phyloP scores from a whole-genome alignment of 2,329 filamentous ascomycete species.

The Camptophora hylomeconis region DNA sequence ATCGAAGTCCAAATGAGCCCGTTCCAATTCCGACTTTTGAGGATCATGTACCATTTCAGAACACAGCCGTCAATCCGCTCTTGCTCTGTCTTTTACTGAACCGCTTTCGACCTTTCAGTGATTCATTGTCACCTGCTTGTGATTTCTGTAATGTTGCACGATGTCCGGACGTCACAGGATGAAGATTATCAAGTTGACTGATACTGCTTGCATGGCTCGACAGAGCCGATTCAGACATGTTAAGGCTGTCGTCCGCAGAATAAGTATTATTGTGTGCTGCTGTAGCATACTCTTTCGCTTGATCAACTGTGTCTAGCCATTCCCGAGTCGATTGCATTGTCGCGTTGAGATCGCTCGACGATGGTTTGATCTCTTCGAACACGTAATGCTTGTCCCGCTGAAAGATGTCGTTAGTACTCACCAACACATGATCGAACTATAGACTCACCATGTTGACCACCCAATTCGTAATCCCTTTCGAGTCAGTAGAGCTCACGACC shows the following conservation, averaged over 20 bases:
- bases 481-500: conserved; percentile 69
- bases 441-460: conserved; percentile 79
- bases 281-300: conserved; percentile 66
- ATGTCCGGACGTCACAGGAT: conserved; percentile 18
- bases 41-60: conserved; percentile 43
- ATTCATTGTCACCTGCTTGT: conserved; percentile 34
- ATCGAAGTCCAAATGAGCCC: not conserved
- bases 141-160: conserved; percentile 32
- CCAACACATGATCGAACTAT: conserved; percentile 1
- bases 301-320: conserved; percentile 82
- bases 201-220: conserved; percentile 47
- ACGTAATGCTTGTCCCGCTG: conserved; percentile 81
- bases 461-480: conserved; percentile 81
- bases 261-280: conserved; percentile 52
- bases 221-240: conserved; percentile 55
- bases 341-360: conserved; percentile 48
- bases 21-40: not conserved
- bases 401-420: conserved; percentile 14
- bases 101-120: conserved; percentile 45
- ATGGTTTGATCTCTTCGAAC: conserved; percentile 83
- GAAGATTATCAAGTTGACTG: conserved; percentile 27
- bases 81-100: conserved; percentile 93
- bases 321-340: conserved; percentile 64
- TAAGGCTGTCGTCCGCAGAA: conserved; percentile 52
- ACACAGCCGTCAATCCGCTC: conserved; percentile 81